phyloP scores from a whole-genome alignment of 1,139 yeast species.

The Kodamaea suecica region DNA sequence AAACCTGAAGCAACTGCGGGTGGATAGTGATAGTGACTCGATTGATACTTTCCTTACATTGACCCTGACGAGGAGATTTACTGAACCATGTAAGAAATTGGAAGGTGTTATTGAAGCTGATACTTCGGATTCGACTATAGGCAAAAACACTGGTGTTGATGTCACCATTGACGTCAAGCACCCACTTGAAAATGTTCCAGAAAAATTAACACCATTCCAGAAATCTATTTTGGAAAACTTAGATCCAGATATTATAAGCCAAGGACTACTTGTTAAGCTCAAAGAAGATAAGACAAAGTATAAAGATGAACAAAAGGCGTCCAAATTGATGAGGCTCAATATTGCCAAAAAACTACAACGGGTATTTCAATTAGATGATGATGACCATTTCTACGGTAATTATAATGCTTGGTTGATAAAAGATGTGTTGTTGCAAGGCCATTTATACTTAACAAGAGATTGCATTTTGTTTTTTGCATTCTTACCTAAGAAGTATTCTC shows the following conservation, averaged over 20 bases:
- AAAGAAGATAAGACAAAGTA: constrained; percentile 1
- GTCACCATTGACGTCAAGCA: too few species aligned
- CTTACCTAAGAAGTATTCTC: constrained; percentile 52
- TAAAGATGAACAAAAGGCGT: constrained; percentile 12
- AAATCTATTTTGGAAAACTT: constrained; percentile 36
- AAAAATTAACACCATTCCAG: constrained; percentile 26
- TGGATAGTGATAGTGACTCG: constrained; percentile 7
- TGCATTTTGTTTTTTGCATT: constrained; percentile 76
- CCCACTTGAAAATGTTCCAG: too few species aligned
- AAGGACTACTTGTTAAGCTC: constrained; percentile 19
- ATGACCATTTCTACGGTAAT: constrained; percentile 53
- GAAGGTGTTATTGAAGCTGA: not conserved
- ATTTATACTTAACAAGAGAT: constrained; percentile 64
- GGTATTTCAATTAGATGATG: constrained; percentile 41
- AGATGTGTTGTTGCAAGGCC: constrained; percentile 85
- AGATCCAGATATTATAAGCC: constrained; percentile 23
- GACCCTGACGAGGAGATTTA: not conserved
- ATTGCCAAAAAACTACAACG: constrained; percentile 38
- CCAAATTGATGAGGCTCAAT: constrained; percentile 16
- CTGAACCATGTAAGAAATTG: not conserved
- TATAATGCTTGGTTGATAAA: constrained; percentile 77
- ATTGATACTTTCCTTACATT: constrained; percentile 11
- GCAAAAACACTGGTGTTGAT: too few species aligned
- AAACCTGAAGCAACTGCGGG: not conserved
- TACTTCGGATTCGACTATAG: not conserved